Base-by-base conservation (phyloP, 768 basidiomycete genomes). In the Tulasnella calospora region DNA sequence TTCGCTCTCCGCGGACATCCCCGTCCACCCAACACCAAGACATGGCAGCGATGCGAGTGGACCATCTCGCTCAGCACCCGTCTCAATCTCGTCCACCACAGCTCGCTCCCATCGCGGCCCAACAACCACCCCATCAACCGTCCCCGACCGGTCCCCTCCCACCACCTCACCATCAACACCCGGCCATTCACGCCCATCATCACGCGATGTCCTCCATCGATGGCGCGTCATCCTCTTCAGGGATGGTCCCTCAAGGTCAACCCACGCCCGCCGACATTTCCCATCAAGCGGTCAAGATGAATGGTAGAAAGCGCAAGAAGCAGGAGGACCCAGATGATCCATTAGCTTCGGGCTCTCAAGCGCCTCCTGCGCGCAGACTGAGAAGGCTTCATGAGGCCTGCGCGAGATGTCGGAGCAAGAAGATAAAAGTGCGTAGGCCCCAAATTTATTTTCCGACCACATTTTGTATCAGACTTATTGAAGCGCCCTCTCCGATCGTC, bases 331-430 rank as follows among this genome's bases (percentile, higher is more conserved):
- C 77, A 40, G 77, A 78, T 17, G 77, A 78, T 72, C 55, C 46
- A 67, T 67, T 67, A 7, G 74, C 74, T 1, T 8, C 51, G 10
- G 41, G 44, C 27, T 36, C 38, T 44, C 69, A 73, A 46, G 67
- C 61, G 12, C 77, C 77, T 46, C 77, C 94, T 84, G 92, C 93
- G 67, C 89, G 94, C 82, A 89, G 94, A 77, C 88, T 95, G 82
- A 88, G 94, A 82, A 90, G 94, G 83, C 94, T 94, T 82, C 94
- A 95, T 86, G 94, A 95, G 86, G 94, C 94, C 80, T 95, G 94
- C 87, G 92, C 94, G 81, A 89, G 94, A 84, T 95, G 94, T 88
- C 92, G 94, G 89, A 92, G 91, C 87, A 95, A 95, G 90, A 95
- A 95, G 92, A 95, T 95, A 86, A 95, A 95, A 93, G 92, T 90